Base-by-base conservation (phyloP, 805 yeast species). In the Cephaloascus fragrans region DNA sequence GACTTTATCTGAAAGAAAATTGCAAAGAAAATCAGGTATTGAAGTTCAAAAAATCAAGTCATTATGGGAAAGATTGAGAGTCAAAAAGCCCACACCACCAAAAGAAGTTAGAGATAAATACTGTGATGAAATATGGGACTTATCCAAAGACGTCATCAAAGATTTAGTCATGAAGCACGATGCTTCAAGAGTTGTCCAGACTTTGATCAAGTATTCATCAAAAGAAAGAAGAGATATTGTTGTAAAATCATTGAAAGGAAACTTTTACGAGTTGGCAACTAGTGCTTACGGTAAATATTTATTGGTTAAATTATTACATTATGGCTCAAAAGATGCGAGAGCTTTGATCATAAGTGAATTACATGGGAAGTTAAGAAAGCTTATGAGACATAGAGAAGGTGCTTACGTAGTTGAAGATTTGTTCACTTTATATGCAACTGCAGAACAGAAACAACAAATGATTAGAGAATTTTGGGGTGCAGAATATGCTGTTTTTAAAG, bases 361-460 rank as follows among this genome's bases (percentile, higher is more conserved):
- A 47, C 95, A 88, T 54, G 98, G 98, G 37, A 80, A 81, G 50
- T 75, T 86, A 52, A 74, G 96, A 58, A 90, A 87, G 62, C 69
- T 90, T 42, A 87, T 90, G 93, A 80, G 95, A 69, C 97, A 90
- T 64, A 82, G 84, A 65, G 97, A 90, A 70, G 98, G 97, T 62
- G 97, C 97, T 12, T 88, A 90, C 53, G 97, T 90, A 32, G 88
- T 89, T 47, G 97, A 90, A 62, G 98, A 90, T 69, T 69, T 86
- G 52, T 90, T 70, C 56, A 85, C 86, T 18, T 74, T 88, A 41
- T 90, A 89, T 59, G 77, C 96, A 9, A 77, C 87, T 18, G 73
- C 82, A 23, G 85, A 80, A 45, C 97, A 90, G 62, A 84, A 77
- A 59, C 75, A 77, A 40, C 96, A 86, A 62, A 89, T 90, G 83